Evolutionary conservation across 2,329 filamentous ascomycete species (phyloP).

Genomic region (Pseudocercospora fijiensis): DNA sequence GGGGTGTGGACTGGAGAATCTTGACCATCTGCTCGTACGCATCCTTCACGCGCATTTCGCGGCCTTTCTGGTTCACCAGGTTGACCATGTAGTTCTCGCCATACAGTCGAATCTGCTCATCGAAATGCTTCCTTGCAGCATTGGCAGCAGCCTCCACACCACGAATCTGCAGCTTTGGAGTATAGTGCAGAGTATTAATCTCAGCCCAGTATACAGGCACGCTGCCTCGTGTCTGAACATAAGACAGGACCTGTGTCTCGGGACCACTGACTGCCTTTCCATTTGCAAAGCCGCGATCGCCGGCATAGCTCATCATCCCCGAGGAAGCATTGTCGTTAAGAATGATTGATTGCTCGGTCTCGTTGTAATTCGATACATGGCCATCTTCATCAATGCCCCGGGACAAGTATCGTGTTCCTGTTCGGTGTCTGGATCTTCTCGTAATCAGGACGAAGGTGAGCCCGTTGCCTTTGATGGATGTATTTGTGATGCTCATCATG

Average conservation of each 20-base stretch:
- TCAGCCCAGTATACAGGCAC: constrained; percentile 96
- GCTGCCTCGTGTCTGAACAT: constrained; percentile 94
- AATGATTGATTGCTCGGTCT: constrained; percentile 90
- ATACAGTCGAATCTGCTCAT: constrained; percentile 89
- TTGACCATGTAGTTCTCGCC: constrained; percentile 98
- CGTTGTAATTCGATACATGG: constrained; percentile 97
- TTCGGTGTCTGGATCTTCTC: constrained; percentile 80
- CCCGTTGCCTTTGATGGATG: constrained; percentile 77
- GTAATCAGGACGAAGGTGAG: constrained; percentile 87
- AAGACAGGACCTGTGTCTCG: constrained; percentile 87
- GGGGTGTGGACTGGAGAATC: constrained; percentile 66
- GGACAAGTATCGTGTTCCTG: constrained; percentile 91
- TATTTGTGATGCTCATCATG: constrained; percentile 87
- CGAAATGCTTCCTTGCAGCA: constrained; percentile 82
- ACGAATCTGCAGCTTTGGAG: constrained; percentile 83
- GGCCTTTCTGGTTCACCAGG: constrained; percentile 91
- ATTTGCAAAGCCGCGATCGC: constrained; percentile 72
- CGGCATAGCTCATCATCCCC: constrained; percentile 76
- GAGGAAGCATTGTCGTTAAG: constrained; percentile 75
- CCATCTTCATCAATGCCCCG: constrained; percentile 90
- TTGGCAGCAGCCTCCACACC: constrained; percentile 75
- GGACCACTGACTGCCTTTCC: constrained; percentile 64
- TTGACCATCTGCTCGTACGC: constrained; percentile 91
- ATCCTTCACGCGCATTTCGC: constrained; percentile 84
- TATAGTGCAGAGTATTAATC: constrained; percentile 89